Conservation (phyloP, 345 rosid species). For the Citrus sp. region DNA sequence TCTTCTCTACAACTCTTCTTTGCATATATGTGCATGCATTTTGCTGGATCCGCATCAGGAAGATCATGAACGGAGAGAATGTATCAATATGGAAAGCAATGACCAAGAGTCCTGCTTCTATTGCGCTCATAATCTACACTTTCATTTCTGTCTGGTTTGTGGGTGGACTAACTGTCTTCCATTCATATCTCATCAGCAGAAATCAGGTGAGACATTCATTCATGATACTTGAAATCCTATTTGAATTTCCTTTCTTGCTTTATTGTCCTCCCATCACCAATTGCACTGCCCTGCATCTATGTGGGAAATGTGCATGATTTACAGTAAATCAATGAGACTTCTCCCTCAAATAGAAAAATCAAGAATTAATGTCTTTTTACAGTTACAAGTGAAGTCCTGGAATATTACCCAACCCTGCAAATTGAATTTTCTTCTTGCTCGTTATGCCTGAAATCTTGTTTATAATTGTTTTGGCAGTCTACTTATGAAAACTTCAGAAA, state of each 20-base stretch:
- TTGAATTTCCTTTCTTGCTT: slow-evolving; percentile 6
- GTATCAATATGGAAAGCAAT: slow-evolving; percentile 83
- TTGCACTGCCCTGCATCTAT: slow-evolving; percentile 1
- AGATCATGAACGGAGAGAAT: slow-evolving; percentile 56
- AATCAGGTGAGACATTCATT: slow-evolving; percentile 62
- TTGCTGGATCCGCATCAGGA: slow-evolving; percentile 79
- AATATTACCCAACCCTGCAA: not conserved
- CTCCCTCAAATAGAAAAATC: not conserved
- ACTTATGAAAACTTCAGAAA: slow-evolving; percentile 89
- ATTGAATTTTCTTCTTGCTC: not conserved
- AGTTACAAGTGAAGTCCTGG: not conserved
- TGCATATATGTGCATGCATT: slow-evolving; percentile 85
- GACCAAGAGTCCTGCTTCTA: slow-evolving; percentile 84
- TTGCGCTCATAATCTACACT: slow-evolving; percentile 63
- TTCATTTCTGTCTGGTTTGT: slow-evolving; percentile 86
- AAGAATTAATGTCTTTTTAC: not conserved
- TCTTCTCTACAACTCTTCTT: slow-evolving; percentile 62
- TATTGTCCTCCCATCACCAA: not conserved
- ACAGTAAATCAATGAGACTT: not conserved
- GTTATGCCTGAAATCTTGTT: not conserved
- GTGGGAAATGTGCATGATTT: not conserved
- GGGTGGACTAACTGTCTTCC: slow-evolving; percentile 86
- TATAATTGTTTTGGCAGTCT: slow-evolving; percentile 56
- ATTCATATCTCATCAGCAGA: slow-evolving; percentile 77
- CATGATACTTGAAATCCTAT: not conserved